A percentile compares a stretch with the other conserved stretches of the same genome.
These are phyloP conservation scores for Russula foetens DNA, from an alignment of 768 basidiomycete species.

Conservation along the genomic window DNA sequence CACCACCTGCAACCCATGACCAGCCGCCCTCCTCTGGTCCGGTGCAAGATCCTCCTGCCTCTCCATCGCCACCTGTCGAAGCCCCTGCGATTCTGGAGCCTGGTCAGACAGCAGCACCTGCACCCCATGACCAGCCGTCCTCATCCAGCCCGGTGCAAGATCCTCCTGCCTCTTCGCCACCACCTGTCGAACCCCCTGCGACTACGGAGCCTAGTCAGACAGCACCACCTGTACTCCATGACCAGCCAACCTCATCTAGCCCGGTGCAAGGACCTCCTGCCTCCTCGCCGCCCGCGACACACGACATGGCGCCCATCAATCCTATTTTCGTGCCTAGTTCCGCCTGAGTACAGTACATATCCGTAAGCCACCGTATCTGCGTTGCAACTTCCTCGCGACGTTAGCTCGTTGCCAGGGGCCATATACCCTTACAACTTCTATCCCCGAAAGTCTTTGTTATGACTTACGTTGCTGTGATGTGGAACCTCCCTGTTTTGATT, in stretches of 20 bases:
- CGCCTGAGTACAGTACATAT: background rate
- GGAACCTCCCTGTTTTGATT: background rate
- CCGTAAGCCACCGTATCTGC: too few relatives aligned
- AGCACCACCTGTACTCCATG: background rate
- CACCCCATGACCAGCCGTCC: background rate
- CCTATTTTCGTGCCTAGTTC: background rate
- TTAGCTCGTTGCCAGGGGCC: background rate
- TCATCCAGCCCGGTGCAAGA: slow-evolving; percentile 3
- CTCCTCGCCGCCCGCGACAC: slow-evolving; percentile 3
- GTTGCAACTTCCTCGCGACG: background rate
- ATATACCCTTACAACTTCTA: slow-evolving; percentile 6
- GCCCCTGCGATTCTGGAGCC: background rate
- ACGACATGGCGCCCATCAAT: background rate
- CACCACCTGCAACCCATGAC: background rate
- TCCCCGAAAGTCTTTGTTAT: background rate
- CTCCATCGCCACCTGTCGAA: background rate
- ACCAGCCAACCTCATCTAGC: background rate
- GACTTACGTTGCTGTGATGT: background rate
- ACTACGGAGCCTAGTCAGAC: background rate
- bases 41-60: slow-evolving; percentile 2
- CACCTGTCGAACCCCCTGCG: too few relatives aligned
- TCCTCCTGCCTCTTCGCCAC: slow-evolving; percentile 6
- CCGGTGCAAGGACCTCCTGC: slow-evolving; percentile 3
- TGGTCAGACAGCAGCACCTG: background rate
- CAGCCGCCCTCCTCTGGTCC: background rate